Evolutionary conservation across 2,329 filamentous ascomycete species (phyloP), one percentile per base, ranked within the genome.

Genomic region (Aspergillus caelatus): DNA sequence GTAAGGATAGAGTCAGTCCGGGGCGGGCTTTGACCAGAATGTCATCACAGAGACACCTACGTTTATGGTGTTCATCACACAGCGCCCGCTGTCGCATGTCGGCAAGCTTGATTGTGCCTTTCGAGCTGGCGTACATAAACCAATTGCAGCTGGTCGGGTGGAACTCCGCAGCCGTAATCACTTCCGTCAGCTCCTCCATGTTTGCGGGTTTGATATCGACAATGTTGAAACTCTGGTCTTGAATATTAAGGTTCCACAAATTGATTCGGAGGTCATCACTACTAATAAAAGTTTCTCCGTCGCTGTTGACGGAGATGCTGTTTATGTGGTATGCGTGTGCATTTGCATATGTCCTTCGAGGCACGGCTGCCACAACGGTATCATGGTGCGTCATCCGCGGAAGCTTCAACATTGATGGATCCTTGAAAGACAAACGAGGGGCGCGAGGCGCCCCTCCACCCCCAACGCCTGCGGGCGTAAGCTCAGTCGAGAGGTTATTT

Each of bases 91-190:
- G 91, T 73, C 95, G 89, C 95, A 99, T 99, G 75, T 99, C 95
- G 55, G 95, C 95, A 72, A 99, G 85, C 82, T 99, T 99, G 82
- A 99, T 98, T 41, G 95, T 98, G 65, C 95, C 95, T 81, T 99
- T 99, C 64, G 94, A 97, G 80, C 94, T 98, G 71, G 95, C 95
- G 78, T 98, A 99, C 94, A 99, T 99, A 83, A 99, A 98, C 93
- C 93, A 97, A 81, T 99, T 98, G 86, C 95, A 99, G 84, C 94
- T 97, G 74, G 90, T 85, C 7, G 95, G 95, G 76, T 99, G 95
- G 75, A 99, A 99, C 76, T 99, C 95, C 60, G 95, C 95, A 48
- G 95, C 95, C 14, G 95, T 99, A 76, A 99, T 98, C 71, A 99
- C 95, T 80, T 99, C 95, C 0, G 95, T 99, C 68, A 99, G 85